Conservation (phyloP, 768 basidiomycete species). For the Boletus fagicola region DNA sequence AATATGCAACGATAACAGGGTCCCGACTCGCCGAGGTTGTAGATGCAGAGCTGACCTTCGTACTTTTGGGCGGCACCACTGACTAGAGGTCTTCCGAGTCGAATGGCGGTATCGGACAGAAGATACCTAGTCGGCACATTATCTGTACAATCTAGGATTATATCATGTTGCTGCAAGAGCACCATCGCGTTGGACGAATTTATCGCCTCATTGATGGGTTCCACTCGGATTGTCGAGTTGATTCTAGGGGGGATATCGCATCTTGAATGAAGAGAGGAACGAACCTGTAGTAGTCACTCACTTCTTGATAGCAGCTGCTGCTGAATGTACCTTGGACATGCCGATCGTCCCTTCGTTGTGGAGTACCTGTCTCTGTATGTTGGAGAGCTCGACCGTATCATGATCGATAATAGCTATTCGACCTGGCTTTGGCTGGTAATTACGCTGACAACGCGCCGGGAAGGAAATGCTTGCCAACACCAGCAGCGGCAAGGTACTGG, state of each 20-base stretch:
- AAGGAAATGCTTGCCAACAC: conserved; percentile 63
- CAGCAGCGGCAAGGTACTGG: conserved; percentile 90
- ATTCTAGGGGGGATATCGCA: conserved; percentile 46
- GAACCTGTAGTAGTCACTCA: conserved; percentile 30
- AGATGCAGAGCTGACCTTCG: conserved; percentile 78
- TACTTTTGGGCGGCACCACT: conserved; percentile 89
- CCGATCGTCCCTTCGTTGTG: conserved; percentile 74
- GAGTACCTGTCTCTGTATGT: conserved; percentile 91
- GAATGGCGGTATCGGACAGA: conserved; percentile 81
- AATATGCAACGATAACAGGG: no score
- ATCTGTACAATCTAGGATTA: conserved; percentile 94
- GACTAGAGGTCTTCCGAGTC: conserved; percentile 76
- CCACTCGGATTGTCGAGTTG: conserved; percentile 66
- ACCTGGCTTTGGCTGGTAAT: conserved; percentile 46
- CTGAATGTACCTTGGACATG: conserved; percentile 78
- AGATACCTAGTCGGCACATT: conserved; percentile 91
- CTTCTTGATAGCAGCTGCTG: conserved; percentile 66
- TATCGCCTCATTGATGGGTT: conserved; percentile 54
- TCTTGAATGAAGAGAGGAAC: conserved; percentile 1
- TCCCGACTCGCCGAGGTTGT: conserved; percentile 64
- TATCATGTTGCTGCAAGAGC: conserved; percentile 60
- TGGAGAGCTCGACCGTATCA: conserved; percentile 83
- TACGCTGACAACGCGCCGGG: not conserved
- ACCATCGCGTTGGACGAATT: conserved; percentile 60
- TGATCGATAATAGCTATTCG: conserved; percentile 85